Evolutionary conservation across 1,139 yeast species (phyloP).

Genomic region (Meyerozyma athensensis): DNA sequence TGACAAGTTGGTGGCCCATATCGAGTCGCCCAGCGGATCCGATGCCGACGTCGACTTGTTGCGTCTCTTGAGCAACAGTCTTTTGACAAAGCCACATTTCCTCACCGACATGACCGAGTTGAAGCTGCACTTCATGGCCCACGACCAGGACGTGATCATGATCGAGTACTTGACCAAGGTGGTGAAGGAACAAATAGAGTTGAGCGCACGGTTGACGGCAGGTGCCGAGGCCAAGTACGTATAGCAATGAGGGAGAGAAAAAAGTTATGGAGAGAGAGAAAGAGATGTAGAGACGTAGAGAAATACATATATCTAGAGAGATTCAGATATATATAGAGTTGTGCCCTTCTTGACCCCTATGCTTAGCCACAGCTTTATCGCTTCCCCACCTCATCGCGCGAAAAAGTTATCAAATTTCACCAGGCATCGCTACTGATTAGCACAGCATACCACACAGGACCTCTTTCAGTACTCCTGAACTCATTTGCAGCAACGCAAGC

Average conservation of each 20-base stretch:
- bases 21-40: slow-evolving; percentile 36
- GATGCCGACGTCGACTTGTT: slow-evolving; percentile 56
- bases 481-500: background rate
- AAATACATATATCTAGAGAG: too few species aligned
- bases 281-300: background rate
- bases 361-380: too few species aligned
- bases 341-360: too few species aligned
- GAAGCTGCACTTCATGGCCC: slow-evolving; percentile 61
- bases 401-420: too few species aligned
- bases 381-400: too few species aligned
- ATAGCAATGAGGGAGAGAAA: background rate
- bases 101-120: slow-evolving; percentile 56
- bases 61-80: slow-evolving; percentile 58
- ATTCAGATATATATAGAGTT: too few species aligned
- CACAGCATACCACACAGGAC: too few species aligned
- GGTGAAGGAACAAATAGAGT: slow-evolving; percentile 78
- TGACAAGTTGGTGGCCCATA: slow-evolving; percentile 49
- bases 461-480: background rate
- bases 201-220: slow-evolving; percentile 71
- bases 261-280: background rate
- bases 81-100: slow-evolving; percentile 55
- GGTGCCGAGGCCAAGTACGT: slow-evolving; percentile 15
- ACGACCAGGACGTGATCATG: slow-evolving; percentile 79
- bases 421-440: too few species aligned
- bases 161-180: slow-evolving; percentile 81